Evolutionary conservation across 148 eudicot species (phyloP).

Genomic region (Beta vulgaris): DNA sequence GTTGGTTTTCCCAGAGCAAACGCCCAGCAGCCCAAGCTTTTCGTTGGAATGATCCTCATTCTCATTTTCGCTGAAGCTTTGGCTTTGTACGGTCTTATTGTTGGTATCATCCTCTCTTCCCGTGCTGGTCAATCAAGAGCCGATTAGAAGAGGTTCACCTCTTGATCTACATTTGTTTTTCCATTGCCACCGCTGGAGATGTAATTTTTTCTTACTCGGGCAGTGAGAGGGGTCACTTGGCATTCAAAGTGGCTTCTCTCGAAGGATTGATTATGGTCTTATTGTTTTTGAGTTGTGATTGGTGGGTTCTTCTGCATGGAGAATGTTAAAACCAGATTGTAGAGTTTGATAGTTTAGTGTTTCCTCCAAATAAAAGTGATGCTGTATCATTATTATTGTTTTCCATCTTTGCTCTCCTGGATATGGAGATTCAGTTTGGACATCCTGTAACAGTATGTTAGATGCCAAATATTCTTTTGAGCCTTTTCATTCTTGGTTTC

Average conservation of each 20-base stretch:
- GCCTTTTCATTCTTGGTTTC: slow-evolving; percentile 2
- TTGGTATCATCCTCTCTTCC: slow-evolving; percentile 54
- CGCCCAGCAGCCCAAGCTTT: slow-evolving; percentile 59
- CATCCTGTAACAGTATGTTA: slow-evolving; percentile 26
- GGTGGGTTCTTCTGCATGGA: slow-evolving; percentile 18
- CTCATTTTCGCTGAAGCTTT: slow-evolving; percentile 60
- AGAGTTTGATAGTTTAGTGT: slow-evolving; percentile 29
- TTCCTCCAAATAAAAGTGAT: slow-evolving; percentile 24
- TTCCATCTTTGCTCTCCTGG: slow-evolving; percentile 27
- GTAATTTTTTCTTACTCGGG: slow-evolving; percentile 23
- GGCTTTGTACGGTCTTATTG: slow-evolving; percentile 56
- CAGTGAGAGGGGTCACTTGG: slow-evolving; percentile 25
- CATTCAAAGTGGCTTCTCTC: slow-evolving; percentile 25
- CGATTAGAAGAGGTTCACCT: slow-evolving; percentile 26
- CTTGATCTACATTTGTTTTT: slow-evolving; percentile 11
- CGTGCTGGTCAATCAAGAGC: slow-evolving; percentile 66
- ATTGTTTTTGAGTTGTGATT: slow-evolving; percentile 23
- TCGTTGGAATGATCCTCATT: slow-evolving; percentile 56
- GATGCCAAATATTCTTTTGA: slow-evolving; percentile 24
- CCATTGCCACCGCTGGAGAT: slow-evolving; percentile 20
- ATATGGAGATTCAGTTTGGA: slow-evolving; percentile 31
- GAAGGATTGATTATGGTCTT: slow-evolving; percentile 19
- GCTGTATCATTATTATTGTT: slow-evolving; percentile 31
- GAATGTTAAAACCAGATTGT: slow-evolving; percentile 27
- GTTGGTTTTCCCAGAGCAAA: slow-evolving; percentile 39